These are phyloP conservation scores for Russula sp. DNA, from an alignment of 768 basidiomycete genomes.

Conservation along the genomic window DNA sequence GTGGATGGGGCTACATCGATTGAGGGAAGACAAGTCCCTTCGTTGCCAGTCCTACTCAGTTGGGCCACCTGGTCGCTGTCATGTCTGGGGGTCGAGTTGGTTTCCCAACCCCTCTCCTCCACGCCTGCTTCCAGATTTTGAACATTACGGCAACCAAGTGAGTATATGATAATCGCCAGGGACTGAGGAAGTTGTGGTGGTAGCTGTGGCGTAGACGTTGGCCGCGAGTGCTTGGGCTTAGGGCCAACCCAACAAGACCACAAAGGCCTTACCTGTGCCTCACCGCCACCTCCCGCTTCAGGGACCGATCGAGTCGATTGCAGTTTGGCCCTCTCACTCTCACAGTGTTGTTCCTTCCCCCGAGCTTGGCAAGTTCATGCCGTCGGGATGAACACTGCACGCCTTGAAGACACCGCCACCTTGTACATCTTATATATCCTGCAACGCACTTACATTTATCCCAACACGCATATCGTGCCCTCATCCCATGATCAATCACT, in stretches of 20 bases:
- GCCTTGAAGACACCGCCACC: constrained; percentile 6
- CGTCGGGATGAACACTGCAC: constrained; percentile 3
- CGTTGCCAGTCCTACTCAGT: constrained; percentile 22
- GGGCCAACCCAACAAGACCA: too few relatives aligned
- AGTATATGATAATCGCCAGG: not conserved
- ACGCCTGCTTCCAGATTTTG: constrained; percentile 51
- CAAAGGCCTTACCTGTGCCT: too few relatives aligned
- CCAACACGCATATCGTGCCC: not conserved
- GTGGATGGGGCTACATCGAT: constrained; percentile 23
- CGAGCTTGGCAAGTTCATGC: constrained; percentile 4
- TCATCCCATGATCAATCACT: constrained; percentile 27
- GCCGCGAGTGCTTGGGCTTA: not conserved
- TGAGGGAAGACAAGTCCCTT: constrained; percentile 28
- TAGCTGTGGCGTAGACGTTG: not conserved
- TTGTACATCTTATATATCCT: constrained; percentile 7
- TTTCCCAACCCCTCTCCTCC: constrained; percentile 40
- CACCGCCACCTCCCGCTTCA: not conserved
- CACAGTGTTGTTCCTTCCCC: not conserved
- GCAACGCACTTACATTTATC: not conserved
- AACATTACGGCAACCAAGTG: constrained; percentile 40
- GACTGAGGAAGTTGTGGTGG: not conserved
- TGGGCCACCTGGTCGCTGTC: constrained; percentile 26
- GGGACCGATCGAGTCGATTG: not conserved
- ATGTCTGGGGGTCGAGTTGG: constrained; percentile 20
- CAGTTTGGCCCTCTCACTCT: not conserved